Base-by-base conservation (phyloP, 2,329 filamentous ascomycete genomes). In the Stromatinia cepivora region DNA sequence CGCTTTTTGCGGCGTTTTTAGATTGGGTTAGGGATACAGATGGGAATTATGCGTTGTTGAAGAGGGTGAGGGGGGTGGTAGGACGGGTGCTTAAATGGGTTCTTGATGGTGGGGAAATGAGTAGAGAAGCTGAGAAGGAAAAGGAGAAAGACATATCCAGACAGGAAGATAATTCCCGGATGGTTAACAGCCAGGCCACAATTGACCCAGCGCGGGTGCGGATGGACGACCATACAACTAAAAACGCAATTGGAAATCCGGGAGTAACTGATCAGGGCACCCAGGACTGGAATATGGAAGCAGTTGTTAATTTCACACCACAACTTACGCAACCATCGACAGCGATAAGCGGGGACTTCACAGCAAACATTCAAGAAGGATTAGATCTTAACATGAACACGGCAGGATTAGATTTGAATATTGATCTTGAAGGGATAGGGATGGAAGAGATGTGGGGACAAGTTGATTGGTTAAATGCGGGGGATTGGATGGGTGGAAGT, bases 11-110 rank as follows among this genome's bases (percentile, higher is more conserved):
- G 13, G 75, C 73, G 2, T 78, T 77, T 59, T 64, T 77, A 13
- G 75, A 77, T 65, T 78, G 77, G 77, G 73, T 77, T 3, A 67
- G 76, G 9, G 73, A 73, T 10, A 77, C 76, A 10, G 75, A 78
- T 67, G 76, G 76, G 0, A 78, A 78, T 48, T 76, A 73, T 54
- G 65, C 68, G 10, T 71, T 78, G 25, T 34, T 66, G 28, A 58
- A 31, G 28, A 6, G 75, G 22, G 39, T 58, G 20, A 58, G 52
- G 22, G 39, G 52, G 1, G 63, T 66, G n/a, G 48, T 66, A 10
- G 52, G 39, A 11, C n/a, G 52, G 25, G 64, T 56, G 25, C 28
- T 42, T 39, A 57, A 48, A 52, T 66, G 64, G 39, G 39, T 31
- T n/a, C 28, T 67, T 31, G 54, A 62, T 62, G 42, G 48, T n/a